These are phyloP conservation scores for Aspergillus sp. DNA, from an alignment of 2,329 filamentous ascomycete genomes.

Conservation along the genomic window DNA sequence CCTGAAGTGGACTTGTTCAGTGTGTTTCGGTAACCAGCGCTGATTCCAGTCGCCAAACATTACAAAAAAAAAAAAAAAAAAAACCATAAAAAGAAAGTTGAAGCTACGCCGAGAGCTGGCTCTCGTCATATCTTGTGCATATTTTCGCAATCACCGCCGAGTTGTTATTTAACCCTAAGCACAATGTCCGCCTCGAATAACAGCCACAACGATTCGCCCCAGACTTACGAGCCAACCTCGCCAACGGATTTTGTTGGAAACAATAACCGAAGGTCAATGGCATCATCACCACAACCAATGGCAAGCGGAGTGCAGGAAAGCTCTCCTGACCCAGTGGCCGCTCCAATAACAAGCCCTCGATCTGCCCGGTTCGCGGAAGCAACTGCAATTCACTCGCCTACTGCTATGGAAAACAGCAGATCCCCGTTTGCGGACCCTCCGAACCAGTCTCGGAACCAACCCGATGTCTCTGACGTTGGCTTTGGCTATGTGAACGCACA, in stretches of 20 bases:
- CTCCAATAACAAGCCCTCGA: conserved; percentile 52
- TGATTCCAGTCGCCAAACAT: background rate
- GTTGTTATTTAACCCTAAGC: background rate
- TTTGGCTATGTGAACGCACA: conserved; percentile 81
- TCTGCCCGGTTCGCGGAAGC: conserved; percentile 65
- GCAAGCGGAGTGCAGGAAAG: conserved; percentile 25
- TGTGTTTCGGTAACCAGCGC: background rate
- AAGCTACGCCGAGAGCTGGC: conserved; percentile 32
- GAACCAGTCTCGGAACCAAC: conserved; percentile 51
- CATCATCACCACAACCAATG: conserved; percentile 26
- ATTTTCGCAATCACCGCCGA: conserved; percentile 1
- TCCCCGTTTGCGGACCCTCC: conserved; percentile 56
- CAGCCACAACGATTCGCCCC: conserved; percentile 28
- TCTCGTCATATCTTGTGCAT: conserved; percentile 29
- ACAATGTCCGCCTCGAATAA: conserved; percentile 28
- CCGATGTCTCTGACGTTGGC: conserved; percentile 74
- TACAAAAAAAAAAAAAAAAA: background rate
- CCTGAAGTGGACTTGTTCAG: background rate
- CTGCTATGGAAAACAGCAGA: conserved; percentile 47
- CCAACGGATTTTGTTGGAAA: conserved; percentile 39
- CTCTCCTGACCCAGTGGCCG: conserved; percentile 32
- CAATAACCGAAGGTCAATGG: conserved; percentile 32
- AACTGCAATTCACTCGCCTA: conserved; percentile 62
- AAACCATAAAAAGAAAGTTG: background rate
- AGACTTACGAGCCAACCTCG: conserved; percentile 37